Evolutionary conservation across 495 filamentous ascomycete genomes (phyloP).

Genomic region (Hypoxylon intermedium): DNA sequence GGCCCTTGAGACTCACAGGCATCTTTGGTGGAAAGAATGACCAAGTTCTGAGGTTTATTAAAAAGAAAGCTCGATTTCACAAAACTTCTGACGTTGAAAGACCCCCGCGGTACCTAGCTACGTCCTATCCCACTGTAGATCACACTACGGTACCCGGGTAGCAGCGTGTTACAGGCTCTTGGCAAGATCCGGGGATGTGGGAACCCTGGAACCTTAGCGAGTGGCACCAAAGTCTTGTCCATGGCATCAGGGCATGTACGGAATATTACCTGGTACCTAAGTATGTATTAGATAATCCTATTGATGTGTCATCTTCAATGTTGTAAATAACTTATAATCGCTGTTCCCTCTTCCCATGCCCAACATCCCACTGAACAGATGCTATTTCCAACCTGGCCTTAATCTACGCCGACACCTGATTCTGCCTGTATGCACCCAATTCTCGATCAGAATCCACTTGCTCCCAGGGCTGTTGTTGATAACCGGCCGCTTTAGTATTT

Average conservation of each 20-base stretch:
- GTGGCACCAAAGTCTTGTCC: too few relatives aligned
- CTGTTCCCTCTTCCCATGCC: too few relatives aligned
- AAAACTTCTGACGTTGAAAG: constrained; percentile 25
- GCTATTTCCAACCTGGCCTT: neutral
- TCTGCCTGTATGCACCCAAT: constrained; percentile 11
- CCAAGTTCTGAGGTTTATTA: neutral
- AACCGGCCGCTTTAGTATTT: neutral
- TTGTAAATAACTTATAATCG: too few relatives aligned
- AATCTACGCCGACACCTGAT: neutral
- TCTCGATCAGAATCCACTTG: constrained; percentile 9
- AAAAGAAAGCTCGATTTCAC: neutral
- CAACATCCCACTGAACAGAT: too few relatives aligned
- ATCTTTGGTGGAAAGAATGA: constrained; percentile 14
- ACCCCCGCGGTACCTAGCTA: constrained; percentile 15
- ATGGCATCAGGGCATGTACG: too few relatives aligned
- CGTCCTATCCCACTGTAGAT: neutral
- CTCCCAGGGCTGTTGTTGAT: constrained; percentile 1
- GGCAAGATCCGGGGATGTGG: constrained; percentile 11
- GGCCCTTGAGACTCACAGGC: constrained; percentile 10
- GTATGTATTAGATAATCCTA: too few relatives aligned
- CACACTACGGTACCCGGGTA: constrained; percentile 16
- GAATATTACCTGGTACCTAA: too few relatives aligned
- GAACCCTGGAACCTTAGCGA: neutral
- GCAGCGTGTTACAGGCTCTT: constrained; percentile 15
- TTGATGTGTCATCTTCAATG: too few relatives aligned